Base-by-base conservation (phyloP, 1,284 basidiomycete species). In the Leccinum ponderosum region DNA sequence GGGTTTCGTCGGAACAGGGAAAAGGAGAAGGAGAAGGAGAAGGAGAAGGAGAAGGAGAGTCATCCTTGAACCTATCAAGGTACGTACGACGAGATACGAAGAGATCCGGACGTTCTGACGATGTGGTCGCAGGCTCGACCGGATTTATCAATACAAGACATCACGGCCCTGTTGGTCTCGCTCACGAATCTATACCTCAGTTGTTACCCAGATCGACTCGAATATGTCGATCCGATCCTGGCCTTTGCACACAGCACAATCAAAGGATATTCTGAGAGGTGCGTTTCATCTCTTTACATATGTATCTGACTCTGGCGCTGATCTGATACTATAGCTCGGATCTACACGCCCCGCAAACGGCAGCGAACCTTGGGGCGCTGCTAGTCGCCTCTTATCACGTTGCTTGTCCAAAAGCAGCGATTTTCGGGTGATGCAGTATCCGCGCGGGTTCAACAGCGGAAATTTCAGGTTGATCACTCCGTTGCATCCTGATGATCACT, bases 161-260 rank as follows among this genome's bases (percentile, higher is more conserved):
- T 97, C 71, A 97, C 95, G 0, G 96, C 95, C 0, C 85, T 98
- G 15, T 82, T 97, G 60, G 95, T 97, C 6, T 98, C 96, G 1
- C 80, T 98, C 42, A 93, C 92, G 48, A 97, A 97, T 74, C 83
- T 98, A 12, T 95, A 94, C 1, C 80, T 98, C 42, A 95, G 93
- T 76, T 98, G 95, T 75, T 98, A 98, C 75, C 95, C 96, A 5
- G 95, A 97, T 73, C 83, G 92, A 63, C 82, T 98, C 57, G 94
- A 97, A 80, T 97, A 98, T 70, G 94, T 98, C 50, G 94, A 98
- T 69, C 95, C 97, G 76, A 89, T 97, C 15, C 81, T 98, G 58
- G 87, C 86, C 2, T 98, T 95, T 71, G 93, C 94, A 1, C 86
- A 88, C 6, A 83, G 87, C 47, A 98, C 97, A 76, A 86, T 94